Conservation (phyloP, 2,329 filamentous ascomycete species). For the Celoporthe dispersa region DNA sequence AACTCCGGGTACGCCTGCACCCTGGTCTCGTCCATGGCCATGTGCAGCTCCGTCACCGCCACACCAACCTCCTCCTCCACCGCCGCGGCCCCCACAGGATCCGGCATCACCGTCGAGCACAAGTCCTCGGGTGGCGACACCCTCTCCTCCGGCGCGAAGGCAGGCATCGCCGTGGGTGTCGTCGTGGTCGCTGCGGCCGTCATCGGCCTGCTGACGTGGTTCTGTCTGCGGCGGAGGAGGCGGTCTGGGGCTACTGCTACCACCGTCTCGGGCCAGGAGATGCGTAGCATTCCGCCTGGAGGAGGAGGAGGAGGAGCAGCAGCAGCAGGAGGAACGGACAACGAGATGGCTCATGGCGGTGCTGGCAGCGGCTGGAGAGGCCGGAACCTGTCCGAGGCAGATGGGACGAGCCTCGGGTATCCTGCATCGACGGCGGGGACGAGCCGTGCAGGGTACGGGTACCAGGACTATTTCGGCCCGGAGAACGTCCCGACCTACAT, state of each 20-base stretch:
- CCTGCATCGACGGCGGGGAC: slow-evolving; percentile 36
- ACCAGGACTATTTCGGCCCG: slow-evolving; percentile 15
- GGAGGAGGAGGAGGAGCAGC: not conserved
- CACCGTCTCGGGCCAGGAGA: slow-evolving; percentile 24
- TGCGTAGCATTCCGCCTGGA: slow-evolving; percentile 20
- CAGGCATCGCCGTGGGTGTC: slow-evolving; percentile 60
- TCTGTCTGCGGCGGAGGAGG: slow-evolving; percentile 49
- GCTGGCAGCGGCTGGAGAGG: slow-evolving; percentile 34
- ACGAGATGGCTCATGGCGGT: not conserved
- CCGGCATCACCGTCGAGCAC: slow-evolving; percentile 32
- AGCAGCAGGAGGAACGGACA: no score
- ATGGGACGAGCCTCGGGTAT: slow-evolving; percentile 22
- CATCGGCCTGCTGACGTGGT: slow-evolving; percentile 51
- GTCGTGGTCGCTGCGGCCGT: slow-evolving; percentile 48
- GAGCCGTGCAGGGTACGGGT: slow-evolving; percentile 29
- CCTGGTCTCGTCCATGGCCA: slow-evolving; percentile 39
- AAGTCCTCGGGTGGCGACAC: not conserved
- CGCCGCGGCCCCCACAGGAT: slow-evolving; percentile 38
- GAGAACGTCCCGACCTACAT: not conserved
- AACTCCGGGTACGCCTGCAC: slow-evolving; percentile 49
- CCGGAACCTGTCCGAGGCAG: slow-evolving; percentile 37
- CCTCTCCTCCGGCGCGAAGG: slow-evolving; percentile 56
- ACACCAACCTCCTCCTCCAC: slow-evolving; percentile 37
- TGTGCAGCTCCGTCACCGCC: slow-evolving; percentile 40
- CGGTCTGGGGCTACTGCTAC: slow-evolving; percentile 30